Percentiles rank a stretch among this genome's conserved stretches.
phyloP scores from a whole-genome alignment of 1,284 basidiomycete species.

The Microbotryomycetes sp. region DNA sequence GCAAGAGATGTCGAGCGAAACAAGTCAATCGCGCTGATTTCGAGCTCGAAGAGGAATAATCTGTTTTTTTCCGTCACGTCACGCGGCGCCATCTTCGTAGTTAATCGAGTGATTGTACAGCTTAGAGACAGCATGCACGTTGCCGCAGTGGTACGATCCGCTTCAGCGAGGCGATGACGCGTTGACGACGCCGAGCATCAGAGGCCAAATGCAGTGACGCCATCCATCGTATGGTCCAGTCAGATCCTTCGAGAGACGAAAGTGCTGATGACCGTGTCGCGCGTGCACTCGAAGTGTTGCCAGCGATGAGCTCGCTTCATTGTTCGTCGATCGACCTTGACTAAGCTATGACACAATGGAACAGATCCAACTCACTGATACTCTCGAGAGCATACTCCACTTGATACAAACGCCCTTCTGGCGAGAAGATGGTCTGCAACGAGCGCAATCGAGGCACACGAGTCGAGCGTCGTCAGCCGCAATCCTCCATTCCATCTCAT shows the following conservation, averaged over 20 bases:
- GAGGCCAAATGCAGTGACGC: too few species aligned
- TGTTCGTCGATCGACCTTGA: background rate
- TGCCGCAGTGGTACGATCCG: background rate
- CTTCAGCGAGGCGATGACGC: background rate
- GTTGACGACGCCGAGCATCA: background rate
- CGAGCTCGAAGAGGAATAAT: too few species aligned
- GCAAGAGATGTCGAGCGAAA: background rate
- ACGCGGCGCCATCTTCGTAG: too few species aligned
- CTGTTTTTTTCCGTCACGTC: too few species aligned
- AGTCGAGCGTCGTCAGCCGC: conserved; percentile 8
- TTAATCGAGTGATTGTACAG: too few species aligned
- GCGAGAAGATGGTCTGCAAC: conserved; percentile 35
- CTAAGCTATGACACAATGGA: background rate
- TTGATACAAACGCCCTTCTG: conserved; percentile 38
- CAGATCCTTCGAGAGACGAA: too few species aligned
- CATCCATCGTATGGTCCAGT: too few species aligned
- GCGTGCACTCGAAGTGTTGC: conserved; percentile 11
- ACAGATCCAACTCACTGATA: conserved; percentile 27
- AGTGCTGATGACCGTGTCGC: too few species aligned
- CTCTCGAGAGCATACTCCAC: conserved; percentile 39
- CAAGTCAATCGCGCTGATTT: too few species aligned
- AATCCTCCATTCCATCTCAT: background rate
- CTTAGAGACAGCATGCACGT: too few species aligned
- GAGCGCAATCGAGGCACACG: background rate
- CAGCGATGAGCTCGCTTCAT: background rate